These are phyloP conservation scores for Rehmannia glutinosa DNA, from an alignment of 257 asterid species.

Conservation along the genomic window DNA sequence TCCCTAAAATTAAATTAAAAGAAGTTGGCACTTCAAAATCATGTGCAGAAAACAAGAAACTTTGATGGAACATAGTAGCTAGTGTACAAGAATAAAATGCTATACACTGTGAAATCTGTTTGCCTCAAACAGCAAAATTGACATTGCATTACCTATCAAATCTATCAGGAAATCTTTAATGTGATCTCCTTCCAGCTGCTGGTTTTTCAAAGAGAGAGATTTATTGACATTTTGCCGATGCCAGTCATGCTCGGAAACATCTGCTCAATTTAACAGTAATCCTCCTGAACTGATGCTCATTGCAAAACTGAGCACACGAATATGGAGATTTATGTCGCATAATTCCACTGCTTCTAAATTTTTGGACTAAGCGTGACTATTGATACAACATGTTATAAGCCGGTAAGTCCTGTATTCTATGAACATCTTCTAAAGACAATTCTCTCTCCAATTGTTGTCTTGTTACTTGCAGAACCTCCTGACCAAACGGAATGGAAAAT, in stretches of 20 bases:
- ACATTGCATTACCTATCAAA: not conserved
- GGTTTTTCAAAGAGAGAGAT: too few species aligned
- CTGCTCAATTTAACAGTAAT: not conserved
- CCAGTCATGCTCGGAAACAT: not conserved
- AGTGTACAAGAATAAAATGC: too few species aligned
- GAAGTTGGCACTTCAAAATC: not conserved
- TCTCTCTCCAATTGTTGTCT: slow-evolving; percentile 83
- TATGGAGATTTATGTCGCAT: too few species aligned
- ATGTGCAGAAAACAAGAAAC: not conserved
- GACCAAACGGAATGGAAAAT: not conserved
- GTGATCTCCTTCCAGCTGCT: too few species aligned
- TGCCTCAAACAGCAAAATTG: not conserved
- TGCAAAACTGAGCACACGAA: too few species aligned
- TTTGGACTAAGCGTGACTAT: too few species aligned
- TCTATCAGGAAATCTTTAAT: not conserved
- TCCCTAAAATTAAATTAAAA: not conserved
- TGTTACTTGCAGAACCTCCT: slow-evolving; percentile 80
- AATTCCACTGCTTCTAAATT: too few species aligned
- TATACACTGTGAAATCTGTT: too few species aligned
- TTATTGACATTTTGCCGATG: too few species aligned
- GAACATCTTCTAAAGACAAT: slow-evolving; percentile 75
- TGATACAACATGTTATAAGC: slow-evolving; percentile 66
- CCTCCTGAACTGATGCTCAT: not conserved
- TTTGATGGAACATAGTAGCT: not conserved
- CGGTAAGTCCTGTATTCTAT: slow-evolving; percentile 68